phyloP scores from a whole-genome alignment of 2,329 filamentous ascomycete genomes.

The Fusarium sp. region DNA sequence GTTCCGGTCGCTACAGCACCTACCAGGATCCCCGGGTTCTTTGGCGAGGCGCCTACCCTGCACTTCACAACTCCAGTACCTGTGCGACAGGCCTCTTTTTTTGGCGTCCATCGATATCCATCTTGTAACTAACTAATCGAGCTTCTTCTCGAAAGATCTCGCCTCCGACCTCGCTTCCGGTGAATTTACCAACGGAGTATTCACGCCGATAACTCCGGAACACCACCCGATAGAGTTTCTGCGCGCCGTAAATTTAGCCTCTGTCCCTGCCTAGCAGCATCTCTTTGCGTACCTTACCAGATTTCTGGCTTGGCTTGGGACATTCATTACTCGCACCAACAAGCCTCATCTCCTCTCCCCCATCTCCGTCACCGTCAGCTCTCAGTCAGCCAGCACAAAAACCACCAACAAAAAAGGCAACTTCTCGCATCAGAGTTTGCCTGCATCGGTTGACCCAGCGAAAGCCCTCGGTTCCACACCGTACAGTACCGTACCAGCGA shows the following conservation, averaged over 20 bases:
- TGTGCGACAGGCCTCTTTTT: background rate
- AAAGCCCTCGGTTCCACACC: conserved; percentile 44
- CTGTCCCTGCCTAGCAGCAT: conserved; percentile 9
- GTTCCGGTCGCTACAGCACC: background rate
- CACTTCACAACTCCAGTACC: conserved; percentile 1
- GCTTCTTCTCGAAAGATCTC: background rate
- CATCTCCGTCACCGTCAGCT: conserved; percentile 7
- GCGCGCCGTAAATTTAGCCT: conserved; percentile 12
- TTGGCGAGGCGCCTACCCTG: conserved; percentile 22
- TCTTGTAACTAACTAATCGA: conserved; percentile 1
- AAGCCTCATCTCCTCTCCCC: conserved; percentile 15
- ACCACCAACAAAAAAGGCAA: conserved; percentile 4
- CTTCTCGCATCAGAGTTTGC: conserved; percentile 42
- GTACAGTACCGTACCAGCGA: conserved; percentile 17
- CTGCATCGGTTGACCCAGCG: conserved; percentile 44
- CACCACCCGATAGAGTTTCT: conserved; percentile 14
- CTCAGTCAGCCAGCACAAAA: conserved; percentile 19
- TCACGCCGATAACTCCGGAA: conserved; percentile 32
- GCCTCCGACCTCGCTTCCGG: conserved; percentile 3
- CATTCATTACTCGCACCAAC: conserved; percentile 6
- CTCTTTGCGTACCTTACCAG: background rate
- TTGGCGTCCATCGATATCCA: background rate
- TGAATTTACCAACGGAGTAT: background rate
- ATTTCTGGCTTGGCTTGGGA: conserved; percentile 14
- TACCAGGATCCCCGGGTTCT: background rate